Evolutionary conservation across 441 rosid genomes (phyloP).

Genomic region (Aleurites moluccanus): DNA sequence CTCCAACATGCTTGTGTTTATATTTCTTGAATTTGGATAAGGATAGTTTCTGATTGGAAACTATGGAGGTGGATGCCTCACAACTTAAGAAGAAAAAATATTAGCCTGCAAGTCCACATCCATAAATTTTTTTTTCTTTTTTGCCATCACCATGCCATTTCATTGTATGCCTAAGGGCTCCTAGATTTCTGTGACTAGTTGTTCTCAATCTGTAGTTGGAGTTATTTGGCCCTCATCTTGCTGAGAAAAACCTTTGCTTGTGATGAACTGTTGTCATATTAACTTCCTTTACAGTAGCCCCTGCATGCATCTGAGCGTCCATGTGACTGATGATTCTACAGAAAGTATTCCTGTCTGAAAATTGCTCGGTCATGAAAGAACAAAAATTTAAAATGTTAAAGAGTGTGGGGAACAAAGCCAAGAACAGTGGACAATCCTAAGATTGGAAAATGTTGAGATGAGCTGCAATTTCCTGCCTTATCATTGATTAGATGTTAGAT

Average conservation of each 20-base stretch:
- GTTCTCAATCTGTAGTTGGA: not conserved
- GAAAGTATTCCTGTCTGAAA: not conserved
- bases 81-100: too few relatives aligned
- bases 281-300: not conserved
- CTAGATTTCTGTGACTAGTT: not conserved
- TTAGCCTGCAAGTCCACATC: not conserved
- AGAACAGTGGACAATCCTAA: not conserved
- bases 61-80: too few relatives aligned
- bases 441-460: constrained; percentile 1
- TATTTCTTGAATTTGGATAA: not conserved
- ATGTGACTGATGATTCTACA: not conserved
- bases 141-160: too few relatives aligned
- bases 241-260: not conserved
- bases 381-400: not conserved
- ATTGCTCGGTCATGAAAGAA: not conserved
- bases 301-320: not conserved
- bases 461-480: not conserved
- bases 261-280: not conserved
- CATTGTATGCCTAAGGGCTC: not conserved
- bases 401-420: not conserved
- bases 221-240: not conserved
- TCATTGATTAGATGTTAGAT: not conserved
- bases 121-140: not conserved
- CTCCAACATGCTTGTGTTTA: not conserved
- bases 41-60: not conserved